phyloP scores from a whole-genome alignment of 1,139 yeast species.

The Pichia sp. region DNA sequence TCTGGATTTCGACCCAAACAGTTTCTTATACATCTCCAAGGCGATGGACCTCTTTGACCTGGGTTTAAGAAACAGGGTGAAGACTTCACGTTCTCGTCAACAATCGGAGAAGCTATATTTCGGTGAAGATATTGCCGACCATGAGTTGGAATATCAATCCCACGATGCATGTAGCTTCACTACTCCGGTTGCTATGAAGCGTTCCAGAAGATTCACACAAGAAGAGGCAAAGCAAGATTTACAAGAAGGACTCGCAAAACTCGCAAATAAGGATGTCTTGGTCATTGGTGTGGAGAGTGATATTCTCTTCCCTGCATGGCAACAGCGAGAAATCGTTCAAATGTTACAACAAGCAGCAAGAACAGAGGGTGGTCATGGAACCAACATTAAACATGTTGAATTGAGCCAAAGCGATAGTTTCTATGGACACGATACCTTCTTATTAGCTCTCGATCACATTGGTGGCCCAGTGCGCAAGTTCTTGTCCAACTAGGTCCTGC shows the following conservation, averaged over 20 bases:
- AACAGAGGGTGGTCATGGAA: constrained; percentile 28
- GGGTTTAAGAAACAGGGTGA: constrained; percentile 42
- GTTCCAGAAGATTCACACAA: constrained; percentile 30
- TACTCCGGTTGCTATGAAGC: constrained; percentile 50
- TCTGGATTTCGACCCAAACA: constrained; percentile 85
- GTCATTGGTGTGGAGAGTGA: constrained; percentile 92
- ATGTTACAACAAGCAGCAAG: constrained; percentile 41
- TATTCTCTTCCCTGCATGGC: constrained; percentile 90
- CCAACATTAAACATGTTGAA: constrained; percentile 56
- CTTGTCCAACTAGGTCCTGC: too few relatives aligned
- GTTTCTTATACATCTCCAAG: constrained; percentile 77
- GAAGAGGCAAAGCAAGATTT: constrained; percentile 58
- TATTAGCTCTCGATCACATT: constrained; percentile 68
- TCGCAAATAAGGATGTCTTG: constrained; percentile 59
- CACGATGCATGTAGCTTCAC: constrained; percentile 30
- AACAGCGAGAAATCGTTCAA: constrained; percentile 74
- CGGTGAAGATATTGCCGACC: constrained; percentile 21
- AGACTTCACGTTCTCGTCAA: constrained; percentile 36
- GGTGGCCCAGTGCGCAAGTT: constrained; percentile 71
- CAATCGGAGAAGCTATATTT: constrained; percentile 30
- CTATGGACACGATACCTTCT: constrained; percentile 88
- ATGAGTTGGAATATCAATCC: constrained; percentile 25
- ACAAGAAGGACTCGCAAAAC: constrained; percentile 52
- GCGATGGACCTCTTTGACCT: constrained; percentile 94
- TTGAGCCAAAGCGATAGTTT: constrained; percentile 67